Evolutionary conservation across 2,329 filamentous ascomycete species (phyloP).

Genomic region (Fusarium torulosum): DNA sequence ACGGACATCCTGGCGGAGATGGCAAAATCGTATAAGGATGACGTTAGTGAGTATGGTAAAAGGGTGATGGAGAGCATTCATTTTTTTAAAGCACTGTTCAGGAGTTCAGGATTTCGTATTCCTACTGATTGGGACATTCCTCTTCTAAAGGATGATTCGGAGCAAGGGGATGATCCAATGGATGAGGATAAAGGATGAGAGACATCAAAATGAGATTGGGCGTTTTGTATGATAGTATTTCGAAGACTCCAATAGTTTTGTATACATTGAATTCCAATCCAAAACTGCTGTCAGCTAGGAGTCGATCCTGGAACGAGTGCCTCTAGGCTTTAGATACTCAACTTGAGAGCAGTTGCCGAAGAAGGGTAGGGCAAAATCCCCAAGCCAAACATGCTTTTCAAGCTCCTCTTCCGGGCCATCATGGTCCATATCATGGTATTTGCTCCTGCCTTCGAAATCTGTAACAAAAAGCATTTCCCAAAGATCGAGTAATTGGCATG

Average conservation of each 20-base stretch:
- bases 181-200: neutral
- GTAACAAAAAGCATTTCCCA: neutral
- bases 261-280: no score
- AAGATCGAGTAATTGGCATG: neutral
- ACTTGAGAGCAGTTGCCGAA: neutral
- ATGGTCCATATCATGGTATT: neutral
- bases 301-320: no score
- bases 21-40: no score
- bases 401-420: neutral
- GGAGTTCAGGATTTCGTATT: no score
- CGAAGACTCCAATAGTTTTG: no score
- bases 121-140: neutral
- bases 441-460: fast-evolving
- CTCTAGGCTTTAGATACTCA: no score
- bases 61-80: no score
- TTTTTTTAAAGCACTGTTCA: no score
- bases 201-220: no score
- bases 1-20: no score
- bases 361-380: neutral
- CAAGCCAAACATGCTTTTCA: neutral
- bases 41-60: no score
- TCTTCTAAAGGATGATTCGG: neutral
- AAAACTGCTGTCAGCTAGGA: neutral
- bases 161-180: neutral
- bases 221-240: no score